Evolutionary conservation across 176 grass and related monocot species (phyloP), one percentile per base, ranked within the genome.

Genomic region (Areca catechu): DNA sequence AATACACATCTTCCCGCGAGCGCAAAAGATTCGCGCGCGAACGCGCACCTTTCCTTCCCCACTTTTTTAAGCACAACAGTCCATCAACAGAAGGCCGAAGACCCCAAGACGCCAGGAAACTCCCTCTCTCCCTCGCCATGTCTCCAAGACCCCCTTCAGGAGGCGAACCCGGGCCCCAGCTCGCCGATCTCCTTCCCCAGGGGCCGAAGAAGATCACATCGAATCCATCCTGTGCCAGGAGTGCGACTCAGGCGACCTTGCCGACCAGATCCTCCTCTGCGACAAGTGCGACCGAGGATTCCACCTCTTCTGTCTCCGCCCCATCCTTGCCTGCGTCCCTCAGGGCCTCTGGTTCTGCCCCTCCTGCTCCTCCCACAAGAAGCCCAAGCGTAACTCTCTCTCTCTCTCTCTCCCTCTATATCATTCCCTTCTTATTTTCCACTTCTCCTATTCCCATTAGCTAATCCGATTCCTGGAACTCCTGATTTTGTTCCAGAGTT

Each of bases 261-360:
- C n/a, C 1, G 70, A 79, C 60, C 76, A 92, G 75, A 62, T 98
- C 27, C 82, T 98, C 64, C 93, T 98, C 15, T 98, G 93, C 62
- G 93, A 98, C 73, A 71, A 58, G 0, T 98, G 93, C 79, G 75
- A 92, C 70, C 61, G 71, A 22, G 93, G 87, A n/a, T 71, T 82
- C 69, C 34, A 43, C 75, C 75, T 84, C 69, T 97, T 91, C 86
- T 97, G 93, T 50, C 87, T 91, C 78, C 83, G 87, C 17, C 93
- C 83, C 37, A 91, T 97, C 53, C 87, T 97, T 58, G 79, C 72
- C 0, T 73, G 80, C 54, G 93, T 43, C 34, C 34, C 34, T 12
- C 34, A 43, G 34, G 34, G 34, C 47, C 76, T 76, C 48, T 97
- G 87, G 93, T 88, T 82, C 75, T 97, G 93, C 68, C 51, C 83